Percentiles rank a stretch among this genome's conserved stretches.
Evolutionary conservation across 495 filamentous ascomycete species (phyloP).

Genomic region (Oleoguttula mirabilis): DNA sequence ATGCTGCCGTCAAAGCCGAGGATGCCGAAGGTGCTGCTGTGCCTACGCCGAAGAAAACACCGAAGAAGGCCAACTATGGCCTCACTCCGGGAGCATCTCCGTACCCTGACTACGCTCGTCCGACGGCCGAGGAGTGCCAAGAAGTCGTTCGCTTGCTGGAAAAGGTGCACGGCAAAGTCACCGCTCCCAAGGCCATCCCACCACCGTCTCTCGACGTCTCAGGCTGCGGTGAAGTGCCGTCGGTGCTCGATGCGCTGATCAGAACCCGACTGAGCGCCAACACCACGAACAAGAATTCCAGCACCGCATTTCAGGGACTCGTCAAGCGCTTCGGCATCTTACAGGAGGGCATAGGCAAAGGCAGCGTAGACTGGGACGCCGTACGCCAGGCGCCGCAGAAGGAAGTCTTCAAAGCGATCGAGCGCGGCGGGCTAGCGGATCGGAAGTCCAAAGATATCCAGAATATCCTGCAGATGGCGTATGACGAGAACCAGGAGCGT

Average conservation of each 20-base stretch:
- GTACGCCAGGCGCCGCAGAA: constrained; percentile 51
- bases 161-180: constrained; percentile 51
- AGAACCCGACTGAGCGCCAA: constrained; percentile 69
- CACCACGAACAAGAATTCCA: constrained; percentile 54
- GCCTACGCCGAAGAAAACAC: constrained; percentile 12
- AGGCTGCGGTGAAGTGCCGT: constrained; percentile 90
- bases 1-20: constrained; percentile 7
- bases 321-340: constrained; percentile 56
- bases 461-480: constrained; percentile 64
- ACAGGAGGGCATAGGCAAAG: constrained; percentile 50
- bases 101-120: constrained; percentile 55
- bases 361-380: constrained; percentile 78
- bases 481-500: constrained; percentile 50
- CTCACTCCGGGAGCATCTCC: constrained; percentile 38
- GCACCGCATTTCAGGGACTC: constrained; percentile 58
- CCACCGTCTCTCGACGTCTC: constrained; percentile 65
- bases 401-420: constrained; percentile 62
- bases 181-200: constrained; percentile 55
- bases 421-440: constrained; percentile 55
- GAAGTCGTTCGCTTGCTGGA: constrained; percentile 61
- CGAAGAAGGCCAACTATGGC: constrained; percentile 22
- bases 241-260: constrained; percentile 76
- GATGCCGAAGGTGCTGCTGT: constrained; percentile 1
- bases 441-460: constrained; percentile 72
- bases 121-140: constrained; percentile 60